Conservation (phyloP, 495 filamentous ascomycete genomes). For the Clohesyomyces aquaticus region DNA sequence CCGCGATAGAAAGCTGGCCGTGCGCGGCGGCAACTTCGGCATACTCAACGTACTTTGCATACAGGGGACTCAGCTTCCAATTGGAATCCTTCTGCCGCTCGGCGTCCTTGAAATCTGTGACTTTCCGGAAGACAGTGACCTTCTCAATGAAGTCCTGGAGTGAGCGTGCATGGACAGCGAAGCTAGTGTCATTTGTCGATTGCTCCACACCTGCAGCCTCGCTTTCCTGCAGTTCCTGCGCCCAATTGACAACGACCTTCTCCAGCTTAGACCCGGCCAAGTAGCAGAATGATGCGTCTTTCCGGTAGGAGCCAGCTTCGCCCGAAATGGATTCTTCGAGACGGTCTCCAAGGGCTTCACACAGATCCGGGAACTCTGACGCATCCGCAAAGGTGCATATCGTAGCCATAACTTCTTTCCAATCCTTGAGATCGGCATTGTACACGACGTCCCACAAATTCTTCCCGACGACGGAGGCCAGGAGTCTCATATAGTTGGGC, state of each 20-base stretch:
- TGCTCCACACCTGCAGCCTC: conserved; percentile 75
- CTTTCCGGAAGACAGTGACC: conserved; percentile 94
- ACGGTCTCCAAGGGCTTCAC: conserved; percentile 91
- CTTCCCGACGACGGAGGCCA: conserved; percentile 91
- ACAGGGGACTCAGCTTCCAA: conserved; percentile 88
- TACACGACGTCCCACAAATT: conserved; percentile 98
- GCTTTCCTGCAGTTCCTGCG: conserved; percentile 78
- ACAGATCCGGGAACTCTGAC: conserved; percentile 92
- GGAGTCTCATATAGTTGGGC: conserved; percentile 88
- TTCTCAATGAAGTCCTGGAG: conserved; percentile 96
- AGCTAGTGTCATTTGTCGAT: conserved; percentile 70
- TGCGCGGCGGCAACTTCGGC: conserved; percentile 92
- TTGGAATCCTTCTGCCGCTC: conserved; percentile 69
- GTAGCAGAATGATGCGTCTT: conserved; percentile 95
- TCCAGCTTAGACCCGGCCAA: conserved; percentile 94
- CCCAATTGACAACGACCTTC: conserved; percentile 94
- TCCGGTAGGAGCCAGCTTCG: conserved; percentile 60
- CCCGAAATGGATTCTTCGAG: conserved; percentile 69
- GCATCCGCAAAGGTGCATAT: conserved; percentile 93
- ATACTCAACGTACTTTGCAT: conserved; percentile 96
- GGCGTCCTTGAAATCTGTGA: conserved; percentile 84
- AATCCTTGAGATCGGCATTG: conserved; percentile 88
- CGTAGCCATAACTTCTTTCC: conserved; percentile 96
- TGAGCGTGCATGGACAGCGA: conserved; percentile 87
- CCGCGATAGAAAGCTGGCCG: conserved; percentile 81